These are phyloP conservation scores for Ceratorhiza oryzae-sativae DNA, from an alignment of 1,284 basidiomycete genomes.

Conservation along the genomic window DNA sequence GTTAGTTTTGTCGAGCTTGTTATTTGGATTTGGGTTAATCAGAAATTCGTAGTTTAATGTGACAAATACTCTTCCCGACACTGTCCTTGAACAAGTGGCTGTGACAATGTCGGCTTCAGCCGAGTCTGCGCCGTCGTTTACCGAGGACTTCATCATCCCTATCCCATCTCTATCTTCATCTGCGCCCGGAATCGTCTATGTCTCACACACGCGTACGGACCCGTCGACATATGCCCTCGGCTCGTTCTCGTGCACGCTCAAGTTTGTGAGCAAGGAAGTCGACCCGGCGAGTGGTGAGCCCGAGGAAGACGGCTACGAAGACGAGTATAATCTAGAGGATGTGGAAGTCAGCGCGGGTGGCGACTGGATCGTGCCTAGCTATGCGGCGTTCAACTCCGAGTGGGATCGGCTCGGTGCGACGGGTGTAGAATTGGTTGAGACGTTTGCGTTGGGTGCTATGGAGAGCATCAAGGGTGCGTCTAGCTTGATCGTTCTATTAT, in stretches of 20 bases:
- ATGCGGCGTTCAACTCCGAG: constrained; percentile 89
- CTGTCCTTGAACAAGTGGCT: constrained; percentile 94
- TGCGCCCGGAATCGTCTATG: constrained; percentile 85
- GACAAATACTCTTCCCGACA: constrained; percentile 98
- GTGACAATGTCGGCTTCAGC: constrained; percentile 86
- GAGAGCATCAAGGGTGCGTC: constrained; percentile 89
- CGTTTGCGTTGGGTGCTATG: constrained; percentile 91
- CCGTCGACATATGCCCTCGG: constrained; percentile 81
- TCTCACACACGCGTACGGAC: constrained; percentile 87
- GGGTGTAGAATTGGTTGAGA: constrained; percentile 80
- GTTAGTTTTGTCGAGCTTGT: constrained; percentile 53
- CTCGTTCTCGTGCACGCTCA: constrained; percentile 93
- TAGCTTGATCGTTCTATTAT: constrained; percentile 6
- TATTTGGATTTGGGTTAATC: neutral
- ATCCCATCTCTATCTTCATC: constrained; percentile 71
- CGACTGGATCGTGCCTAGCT: constrained; percentile 93
- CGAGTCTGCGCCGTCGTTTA: constrained; percentile 68
- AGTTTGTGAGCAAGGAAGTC: constrained; percentile 96
- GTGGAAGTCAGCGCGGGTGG: constrained; percentile 90
- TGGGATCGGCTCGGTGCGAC: constrained; percentile 88
- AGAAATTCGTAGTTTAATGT: constrained; percentile 81
- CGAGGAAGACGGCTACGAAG: constrained; percentile 97
- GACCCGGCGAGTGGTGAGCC: constrained; percentile 97
- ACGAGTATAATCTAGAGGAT: constrained; percentile 98
- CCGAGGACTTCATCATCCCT: constrained; percentile 96